These are phyloP conservation scores for Irpex lacteus DNA, from an alignment of 1,284 basidiomycete genomes.

Conservation along the genomic window DNA sequence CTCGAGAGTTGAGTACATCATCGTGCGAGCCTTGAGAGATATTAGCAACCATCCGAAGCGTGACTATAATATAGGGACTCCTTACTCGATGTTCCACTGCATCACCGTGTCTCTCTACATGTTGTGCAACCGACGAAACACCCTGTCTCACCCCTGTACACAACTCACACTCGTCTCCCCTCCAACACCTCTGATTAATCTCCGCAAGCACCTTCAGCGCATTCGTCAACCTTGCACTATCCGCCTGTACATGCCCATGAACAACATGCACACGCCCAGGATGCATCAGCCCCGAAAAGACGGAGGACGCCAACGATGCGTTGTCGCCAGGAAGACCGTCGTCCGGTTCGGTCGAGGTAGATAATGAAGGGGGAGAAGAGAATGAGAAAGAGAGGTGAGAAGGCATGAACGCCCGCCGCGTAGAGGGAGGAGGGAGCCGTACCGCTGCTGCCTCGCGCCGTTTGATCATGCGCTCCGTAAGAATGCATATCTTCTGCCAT, in stretches of 20 bases:
- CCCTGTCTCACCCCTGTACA: slow-evolving; percentile 79
- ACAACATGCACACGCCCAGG: slow-evolving; percentile 13
- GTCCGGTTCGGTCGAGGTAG: slow-evolving; percentile 26
- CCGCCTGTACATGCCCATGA: slow-evolving; percentile 57
- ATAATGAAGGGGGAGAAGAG: slow-evolving; percentile 18
- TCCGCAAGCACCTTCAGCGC: slow-evolving; percentile 79
- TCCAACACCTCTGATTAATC: slow-evolving; percentile 73
- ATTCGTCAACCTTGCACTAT: slow-evolving; percentile 78
- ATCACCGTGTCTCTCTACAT: slow-evolving; percentile 76
- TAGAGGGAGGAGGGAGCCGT: slow-evolving; percentile 58
- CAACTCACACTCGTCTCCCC: slow-evolving; percentile 77
- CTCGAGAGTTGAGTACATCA: slow-evolving; percentile 69
- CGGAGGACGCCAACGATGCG: slow-evolving; percentile 23
- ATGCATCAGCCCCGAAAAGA: slow-evolving; percentile 28
- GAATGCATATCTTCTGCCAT: slow-evolving; percentile 85
- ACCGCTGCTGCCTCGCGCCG: slow-evolving; percentile 86
- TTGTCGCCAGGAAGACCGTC: slow-evolving; percentile 20
- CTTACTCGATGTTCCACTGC: slow-evolving; percentile 76
- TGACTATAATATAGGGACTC: slow-evolving; percentile 11
- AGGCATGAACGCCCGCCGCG: slow-evolving; percentile 54
- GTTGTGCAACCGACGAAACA: slow-evolving; percentile 63
- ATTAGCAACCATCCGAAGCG: background rate
- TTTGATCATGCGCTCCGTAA: slow-evolving; percentile 82
- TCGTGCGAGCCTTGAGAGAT: slow-evolving; percentile 44
- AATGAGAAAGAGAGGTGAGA: slow-evolving; percentile 58